Conservation (phyloP, 75 land plant species). For the Pseudotsuga menziesii region DNA sequence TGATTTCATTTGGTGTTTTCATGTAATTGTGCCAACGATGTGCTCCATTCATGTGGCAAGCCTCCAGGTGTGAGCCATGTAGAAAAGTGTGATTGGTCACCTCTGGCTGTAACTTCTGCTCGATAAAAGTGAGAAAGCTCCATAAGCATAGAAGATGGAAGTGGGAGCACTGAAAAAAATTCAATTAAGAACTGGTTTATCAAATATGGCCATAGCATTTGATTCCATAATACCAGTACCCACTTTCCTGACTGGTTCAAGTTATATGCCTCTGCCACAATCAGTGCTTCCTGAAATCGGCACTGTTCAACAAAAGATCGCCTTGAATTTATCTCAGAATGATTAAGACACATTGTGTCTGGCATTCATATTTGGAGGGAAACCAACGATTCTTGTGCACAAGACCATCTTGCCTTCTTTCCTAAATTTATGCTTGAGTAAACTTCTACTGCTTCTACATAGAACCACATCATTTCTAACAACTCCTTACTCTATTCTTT, state of each 20-base stretch:
- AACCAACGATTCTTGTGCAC: constrained; percentile 85
- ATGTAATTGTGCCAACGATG: too few species aligned
- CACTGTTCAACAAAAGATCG: constrained; percentile 79
- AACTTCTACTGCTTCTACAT: constrained; percentile 90
- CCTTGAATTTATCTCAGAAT: constrained; percentile 82
- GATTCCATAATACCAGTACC: constrained; percentile 91
- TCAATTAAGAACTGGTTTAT: constrained; percentile 78
- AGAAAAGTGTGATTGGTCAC: too few species aligned
- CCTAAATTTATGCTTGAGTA: constrained; percentile 88
- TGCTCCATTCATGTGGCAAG: too few species aligned
- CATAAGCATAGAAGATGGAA: too few species aligned
- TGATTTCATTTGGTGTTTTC: too few species aligned
- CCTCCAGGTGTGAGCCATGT: too few species aligned
- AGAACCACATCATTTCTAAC: constrained; percentile 80
- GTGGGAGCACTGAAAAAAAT: constrained; percentile 87
- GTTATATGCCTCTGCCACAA: constrained; percentile 90
- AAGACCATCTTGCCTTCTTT: constrained; percentile 65
- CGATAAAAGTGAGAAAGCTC: too few species aligned
- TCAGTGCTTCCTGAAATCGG: constrained; percentile 88
- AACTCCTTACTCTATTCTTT: constrained; percentile 76
- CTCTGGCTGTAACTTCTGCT: too few species aligned
- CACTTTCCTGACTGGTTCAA: constrained; percentile 88
- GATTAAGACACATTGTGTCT: constrained; percentile 67
- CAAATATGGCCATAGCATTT: constrained; percentile 79
- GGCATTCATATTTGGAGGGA: constrained; percentile 96